Evolutionary conservation across 2,329 filamentous ascomycete genomes (phyloP).

Genomic region (Xylariaceae sp.): DNA sequence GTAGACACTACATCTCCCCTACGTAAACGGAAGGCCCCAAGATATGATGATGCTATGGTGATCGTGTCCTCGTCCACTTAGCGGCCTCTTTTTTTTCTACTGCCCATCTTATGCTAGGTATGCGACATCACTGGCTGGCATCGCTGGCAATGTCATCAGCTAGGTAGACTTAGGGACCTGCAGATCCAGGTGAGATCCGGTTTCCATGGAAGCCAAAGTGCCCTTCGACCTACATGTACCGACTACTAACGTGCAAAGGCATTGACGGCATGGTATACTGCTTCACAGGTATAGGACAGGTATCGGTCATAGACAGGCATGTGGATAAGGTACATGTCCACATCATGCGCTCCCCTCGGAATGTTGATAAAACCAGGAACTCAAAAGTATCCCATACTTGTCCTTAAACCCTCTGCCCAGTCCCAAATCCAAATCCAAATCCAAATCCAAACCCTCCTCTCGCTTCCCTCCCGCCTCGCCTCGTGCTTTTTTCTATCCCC

Average conservation of each 20-base stretch:
- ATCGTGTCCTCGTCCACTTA: not conserved
- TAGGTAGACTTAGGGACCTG: not conserved
- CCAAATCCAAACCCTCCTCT: not conserved
- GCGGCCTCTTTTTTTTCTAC: no score
- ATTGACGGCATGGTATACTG: no score
- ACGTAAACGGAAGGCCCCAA: no score
- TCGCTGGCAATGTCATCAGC: not conserved
- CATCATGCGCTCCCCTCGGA: no score
- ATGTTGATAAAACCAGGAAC: not conserved
- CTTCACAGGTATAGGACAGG: no score
- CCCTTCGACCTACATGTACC: no score
- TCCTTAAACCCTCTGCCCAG: not conserved
- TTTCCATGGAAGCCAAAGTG: no score
- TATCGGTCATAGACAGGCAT: no score
- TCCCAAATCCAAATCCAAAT: not conserved
- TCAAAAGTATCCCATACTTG: not conserved
- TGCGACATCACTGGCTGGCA: not conserved
- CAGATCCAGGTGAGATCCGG: no score
- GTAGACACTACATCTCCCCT: no score
- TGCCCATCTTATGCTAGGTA: not conserved
- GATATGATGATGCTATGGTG: not conserved
- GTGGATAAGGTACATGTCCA: no score
- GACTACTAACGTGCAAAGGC: no score
- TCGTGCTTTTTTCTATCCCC: not conserved
- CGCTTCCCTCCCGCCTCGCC: not conserved